These are phyloP conservation scores for Larix sibirica DNA, from an alignment of 83 land plant genomes.

Conservation along the genomic window DNA sequence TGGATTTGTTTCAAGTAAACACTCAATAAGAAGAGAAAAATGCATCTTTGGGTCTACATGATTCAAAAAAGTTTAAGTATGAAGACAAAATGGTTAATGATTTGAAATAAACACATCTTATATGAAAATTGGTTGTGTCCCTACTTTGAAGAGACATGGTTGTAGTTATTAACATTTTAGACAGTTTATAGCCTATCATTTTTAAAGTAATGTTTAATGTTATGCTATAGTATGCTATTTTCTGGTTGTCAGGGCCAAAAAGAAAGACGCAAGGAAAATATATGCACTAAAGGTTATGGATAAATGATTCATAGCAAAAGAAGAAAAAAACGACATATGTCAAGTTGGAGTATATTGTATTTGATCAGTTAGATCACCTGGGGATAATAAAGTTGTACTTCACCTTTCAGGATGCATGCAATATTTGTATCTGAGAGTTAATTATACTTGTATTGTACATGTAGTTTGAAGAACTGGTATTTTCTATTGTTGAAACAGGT, in stretches of 20 bases:
- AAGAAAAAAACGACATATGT: slow-evolving; percentile 89
- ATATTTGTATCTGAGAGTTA: slow-evolving; percentile 61
- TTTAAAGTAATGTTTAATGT: not conserved
- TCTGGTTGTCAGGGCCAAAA: slow-evolving; percentile 90
- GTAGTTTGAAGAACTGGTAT: not conserved
- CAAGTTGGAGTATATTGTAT: slow-evolving; percentile 91
- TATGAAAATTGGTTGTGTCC: not conserved
- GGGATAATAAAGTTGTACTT: slow-evolving; percentile 83
- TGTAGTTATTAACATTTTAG: not conserved
- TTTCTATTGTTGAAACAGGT: not conserved
- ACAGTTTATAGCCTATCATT: not conserved
- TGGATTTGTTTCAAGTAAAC: not conserved
- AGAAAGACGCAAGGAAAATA: slow-evolving; percentile 86
- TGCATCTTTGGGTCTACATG: not conserved
- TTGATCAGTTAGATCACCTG: slow-evolving; percentile 97
- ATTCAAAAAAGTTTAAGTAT: not conserved
- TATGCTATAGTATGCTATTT: not conserved
- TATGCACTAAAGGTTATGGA: slow-evolving; percentile 99
- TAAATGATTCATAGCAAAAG: slow-evolving; percentile 91
- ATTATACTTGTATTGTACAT: not conserved
- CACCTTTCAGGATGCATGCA: slow-evolving; percentile 91
- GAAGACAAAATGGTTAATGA: not conserved
- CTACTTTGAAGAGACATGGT: not conserved
- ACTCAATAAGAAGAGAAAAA: not conserved
- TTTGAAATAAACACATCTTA: not conserved